These are phyloP conservation scores for Volvox africanus DNA, from an alignment of 139 green algal species.

Conservation along the genomic window DNA sequence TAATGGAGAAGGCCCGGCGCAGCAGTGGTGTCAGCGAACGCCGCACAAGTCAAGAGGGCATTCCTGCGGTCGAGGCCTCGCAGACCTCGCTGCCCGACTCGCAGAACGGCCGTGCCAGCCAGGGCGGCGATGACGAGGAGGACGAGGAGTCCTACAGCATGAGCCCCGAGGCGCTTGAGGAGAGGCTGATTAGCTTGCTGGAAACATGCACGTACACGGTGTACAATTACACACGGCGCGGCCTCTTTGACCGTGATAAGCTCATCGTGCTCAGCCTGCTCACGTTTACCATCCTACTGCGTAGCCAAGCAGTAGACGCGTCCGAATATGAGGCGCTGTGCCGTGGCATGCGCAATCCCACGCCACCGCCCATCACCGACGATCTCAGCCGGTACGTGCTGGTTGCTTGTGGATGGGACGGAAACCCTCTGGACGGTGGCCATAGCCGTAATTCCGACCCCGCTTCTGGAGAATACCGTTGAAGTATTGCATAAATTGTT, in stretches of 20 bases:
- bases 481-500: too few species aligned
- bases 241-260: conserved; percentile 92
- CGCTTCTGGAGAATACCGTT: too few species aligned
- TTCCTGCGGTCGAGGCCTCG: conserved; percentile 12
- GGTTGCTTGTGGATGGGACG: neutral
- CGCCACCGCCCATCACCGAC: conserved; percentile 82
- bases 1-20: conserved; percentile 64
- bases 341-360: conserved; percentile 70
- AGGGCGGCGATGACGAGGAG: conserved; percentile 59
- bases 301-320: conserved; percentile 72
- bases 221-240: conserved; percentile 89
- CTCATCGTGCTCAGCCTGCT: conserved; percentile 88
- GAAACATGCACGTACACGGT: conserved; percentile 89
- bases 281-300: conserved; percentile 78
- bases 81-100: conserved; percentile 36
- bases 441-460: too few species aligned
- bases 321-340: conserved; percentile 85
- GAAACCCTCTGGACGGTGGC: neutral
- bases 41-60: conserved; percentile 38
- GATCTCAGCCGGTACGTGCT: conserved; percentile 69
- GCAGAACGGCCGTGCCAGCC: conserved; percentile 30
- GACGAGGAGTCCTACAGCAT: conserved; percentile 65
- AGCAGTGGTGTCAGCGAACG: conserved; percentile 37
- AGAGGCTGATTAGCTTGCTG: conserved; percentile 72
- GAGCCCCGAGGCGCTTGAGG: conserved; percentile 81